phyloP scores from a whole-genome alignment of 257 asterid species.

The Plantago major region DNA sequence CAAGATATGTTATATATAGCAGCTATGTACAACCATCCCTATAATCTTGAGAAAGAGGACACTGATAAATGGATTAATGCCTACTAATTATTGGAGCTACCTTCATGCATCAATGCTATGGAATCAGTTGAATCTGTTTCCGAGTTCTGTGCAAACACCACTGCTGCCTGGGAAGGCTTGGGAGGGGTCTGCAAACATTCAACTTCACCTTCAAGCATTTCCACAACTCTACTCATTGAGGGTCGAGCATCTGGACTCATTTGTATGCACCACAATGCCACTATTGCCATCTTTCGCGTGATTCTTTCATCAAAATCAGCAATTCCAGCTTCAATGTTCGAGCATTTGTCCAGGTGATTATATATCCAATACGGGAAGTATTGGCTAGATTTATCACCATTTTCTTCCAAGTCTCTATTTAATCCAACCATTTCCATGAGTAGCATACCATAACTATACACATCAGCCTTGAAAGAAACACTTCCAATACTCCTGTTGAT shows the following conservation, averaged over 20 bases:
- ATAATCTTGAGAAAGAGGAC: too few species aligned
- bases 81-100: not conserved
- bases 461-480: not conserved
- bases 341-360: not conserved
- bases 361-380: not conserved
- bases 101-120: not conserved
- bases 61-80: too few species aligned
- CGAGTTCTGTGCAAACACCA: not conserved
- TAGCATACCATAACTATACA: not conserved
- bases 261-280: not conserved
- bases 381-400: not conserved
- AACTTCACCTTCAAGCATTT: conserved; percentile 1
- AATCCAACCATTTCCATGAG: not conserved
- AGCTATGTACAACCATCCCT: too few species aligned
- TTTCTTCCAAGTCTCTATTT: not conserved
- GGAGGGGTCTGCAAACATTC: not conserved
- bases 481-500: not conserved
- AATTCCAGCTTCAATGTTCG: not conserved
- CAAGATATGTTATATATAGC: too few species aligned
- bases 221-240: not conserved
- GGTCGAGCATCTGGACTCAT: conserved; percentile 1
- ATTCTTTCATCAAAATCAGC: not conserved
- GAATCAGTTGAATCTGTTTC: conserved; percentile 2
- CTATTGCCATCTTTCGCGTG: not conserved
- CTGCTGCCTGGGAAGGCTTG: not conserved